Base-by-base conservation (phyloP, 495 filamentous ascomycete genomes). In the Neurospora terricola region DNA sequence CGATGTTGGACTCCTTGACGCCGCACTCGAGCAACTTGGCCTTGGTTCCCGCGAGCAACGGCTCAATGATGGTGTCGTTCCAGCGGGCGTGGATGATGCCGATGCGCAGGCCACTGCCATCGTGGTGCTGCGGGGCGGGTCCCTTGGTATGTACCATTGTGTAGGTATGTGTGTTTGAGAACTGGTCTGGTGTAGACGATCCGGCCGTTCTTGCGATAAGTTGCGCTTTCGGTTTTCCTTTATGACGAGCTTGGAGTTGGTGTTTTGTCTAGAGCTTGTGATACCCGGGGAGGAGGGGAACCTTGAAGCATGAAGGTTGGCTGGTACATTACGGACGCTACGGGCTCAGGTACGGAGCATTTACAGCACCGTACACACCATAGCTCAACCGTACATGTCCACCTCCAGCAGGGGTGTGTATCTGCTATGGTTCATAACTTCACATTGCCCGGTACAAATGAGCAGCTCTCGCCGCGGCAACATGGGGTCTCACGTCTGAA, bases 1-100 rank as follows among this genome's bases (percentile, higher is more conserved):
- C 87, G 77, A 99, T 97, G 81, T 97, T 97, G 72, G 92, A 90
- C 79, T 93, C 89, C 75, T 88, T 88, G 69, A 99, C 96, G 69
- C 96, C 96, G 70, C 90, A 88, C 72, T 82, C 78, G 42, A 81
- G 76, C 27, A 87, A 82, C 81, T 86, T 85, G 48, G 82, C 81
- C 79, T 83, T 84, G 74, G 83, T 78, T 71, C 96, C 96, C 37
- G 86, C 85, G 59, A 99, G 86, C 27, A 99, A 89, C 39, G 91
- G 86, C 38, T 91, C 89, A 81, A 98, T 95, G 78, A 88, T 84
- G 39, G 76, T 82, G 69, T 86, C 89, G 83, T 98, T 99, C 96
- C 96, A 99, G 74, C 96, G 90, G 34, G 94, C 96, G 82, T 98
- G 96, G 38, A 99, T 89, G 78, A 99, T 97, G 71, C 91, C 94